Evolutionary conservation across 108 stramenopile species (phyloP), one percentile per base, ranked within the genome.

Genomic region (Licmophora abbreviata): DNA sequence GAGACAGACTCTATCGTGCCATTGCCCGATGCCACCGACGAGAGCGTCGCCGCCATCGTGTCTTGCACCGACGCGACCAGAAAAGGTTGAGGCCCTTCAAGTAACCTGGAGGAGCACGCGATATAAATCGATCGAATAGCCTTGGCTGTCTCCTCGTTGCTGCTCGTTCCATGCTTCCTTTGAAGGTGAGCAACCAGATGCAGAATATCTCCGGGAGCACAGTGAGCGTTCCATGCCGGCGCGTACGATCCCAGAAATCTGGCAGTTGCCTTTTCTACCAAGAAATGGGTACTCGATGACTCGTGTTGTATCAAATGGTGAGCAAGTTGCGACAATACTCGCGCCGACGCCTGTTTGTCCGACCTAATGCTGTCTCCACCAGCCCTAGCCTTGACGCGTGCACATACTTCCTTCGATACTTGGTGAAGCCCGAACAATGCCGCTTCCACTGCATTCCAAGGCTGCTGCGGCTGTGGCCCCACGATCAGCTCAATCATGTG

Each of bases 241-340:
- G 66, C 56, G 52, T 73, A 80, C 18, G 34, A 23, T 8, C 79
- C 79, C 21, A 69, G 59, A 51, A 73, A 80, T 5, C 23, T 58
- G 10, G 53, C 37, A n/a, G 58, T 69, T 21, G 55, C 56, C 3
- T 44, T 56, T 20, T 71, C 40, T 25, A 79, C 57, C n/a, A 66
- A 44, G 2, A 54, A 54, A 29, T 66, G 64, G 14, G 30, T 48
- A 11, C 53, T 20, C 23, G 30, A 32, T n/a, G 52, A 14, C 3
- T 35, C 44, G 9, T 52, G 34, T 0, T 49, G 27, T 5, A 48
- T 32, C 5, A 63, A 22, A 15, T 47, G 61, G 29, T 46, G 57
- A 29, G 66, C 36, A 37, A 70, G 25, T 29, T 67, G 58, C 26
- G 64, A 35, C 41, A 73, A 51, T 38, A 68, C 55, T 43, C 54